Conservation (phyloP, 768 basidiomycete species). For the Suillus clintonianus region DNA sequence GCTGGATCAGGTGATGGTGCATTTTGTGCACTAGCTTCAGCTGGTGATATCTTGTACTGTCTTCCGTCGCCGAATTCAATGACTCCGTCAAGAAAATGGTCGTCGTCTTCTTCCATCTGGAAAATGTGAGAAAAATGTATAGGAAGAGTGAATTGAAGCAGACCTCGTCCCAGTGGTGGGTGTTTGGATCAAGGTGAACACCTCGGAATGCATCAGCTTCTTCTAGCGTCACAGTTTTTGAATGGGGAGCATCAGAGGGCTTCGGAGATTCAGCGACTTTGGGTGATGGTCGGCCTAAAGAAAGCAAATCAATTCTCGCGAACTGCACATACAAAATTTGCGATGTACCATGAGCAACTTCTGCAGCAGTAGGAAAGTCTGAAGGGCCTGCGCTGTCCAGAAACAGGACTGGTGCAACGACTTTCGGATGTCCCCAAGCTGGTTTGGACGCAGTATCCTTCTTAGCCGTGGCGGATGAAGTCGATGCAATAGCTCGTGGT, state of each 20-base stretch:
- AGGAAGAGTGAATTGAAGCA: constrained; percentile 29
- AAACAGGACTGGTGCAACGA: constrained; percentile 32
- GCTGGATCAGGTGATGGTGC: constrained; percentile 4
- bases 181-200: constrained; percentile 89
- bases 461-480: constrained; percentile 35
- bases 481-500: constrained; percentile 43
- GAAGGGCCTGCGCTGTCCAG: constrained; percentile 46
- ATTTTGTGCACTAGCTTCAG: constrained; percentile 25
- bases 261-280: constrained; percentile 41
- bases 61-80: constrained; percentile 97
- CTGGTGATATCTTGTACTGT: constrained; percentile 79
- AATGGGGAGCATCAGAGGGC: constrained; percentile 50
- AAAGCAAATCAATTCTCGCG: neutral
- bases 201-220: constrained; percentile 95
- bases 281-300: constrained; percentile 13
- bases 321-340: constrained; percentile 12
- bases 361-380: constrained; percentile 97
- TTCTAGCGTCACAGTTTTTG: constrained; percentile 65
- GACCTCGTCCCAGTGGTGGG: constrained; percentile 98
- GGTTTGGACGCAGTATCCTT: constrained; percentile 44
- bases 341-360: constrained; percentile 81
- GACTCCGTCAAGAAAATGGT: constrained; percentile 84
- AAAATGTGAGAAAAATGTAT: constrained; percentile 8
- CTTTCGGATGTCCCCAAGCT: constrained; percentile 72
- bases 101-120: constrained; percentile 90